A percentile compares a stretch with the other conserved stretches of the same genome.
These are phyloP conservation scores for Tricholoma bakamatsutake DNA, from an alignment of 768 basidiomycete genomes.

Conservation along the genomic window DNA sequence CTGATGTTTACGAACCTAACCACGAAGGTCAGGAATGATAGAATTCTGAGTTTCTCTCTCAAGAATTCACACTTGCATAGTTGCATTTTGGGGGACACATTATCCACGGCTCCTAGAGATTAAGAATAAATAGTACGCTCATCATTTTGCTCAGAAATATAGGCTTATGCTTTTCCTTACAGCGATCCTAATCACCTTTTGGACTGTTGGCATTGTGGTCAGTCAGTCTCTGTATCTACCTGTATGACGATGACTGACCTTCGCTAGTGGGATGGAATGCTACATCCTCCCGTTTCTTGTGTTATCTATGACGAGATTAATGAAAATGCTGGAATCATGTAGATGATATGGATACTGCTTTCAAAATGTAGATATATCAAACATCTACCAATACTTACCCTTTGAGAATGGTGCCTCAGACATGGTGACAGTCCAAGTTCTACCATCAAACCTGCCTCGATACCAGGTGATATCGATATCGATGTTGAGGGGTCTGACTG, in stretches of 20 bases:
- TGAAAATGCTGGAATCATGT: no score
- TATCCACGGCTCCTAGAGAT: slow-evolving; percentile 33
- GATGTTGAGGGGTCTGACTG: no score
- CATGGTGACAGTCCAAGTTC: no score
- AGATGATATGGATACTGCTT: no score
- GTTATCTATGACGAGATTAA: slow-evolving; percentile 21
- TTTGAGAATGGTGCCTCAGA: no score
- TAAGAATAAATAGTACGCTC: slow-evolving; percentile 42
- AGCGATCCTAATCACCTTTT: slow-evolving; percentile 43
- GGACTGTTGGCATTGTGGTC: slow-evolving; percentile 48
- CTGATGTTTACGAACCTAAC: slow-evolving; percentile 43
- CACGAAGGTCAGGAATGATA: slow-evolving; percentile 27
- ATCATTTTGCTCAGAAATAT: not conserved
- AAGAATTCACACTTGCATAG: slow-evolving; percentile 10
- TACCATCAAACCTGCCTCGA: no score
- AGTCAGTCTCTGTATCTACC: slow-evolving; percentile 9
- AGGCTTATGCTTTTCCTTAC: slow-evolving; percentile 1
- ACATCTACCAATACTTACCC: no score
- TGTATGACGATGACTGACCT: not conserved
- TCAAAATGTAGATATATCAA: no score
- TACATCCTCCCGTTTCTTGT: slow-evolving; percentile 25
- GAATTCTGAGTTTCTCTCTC: not conserved
- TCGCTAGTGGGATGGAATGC: slow-evolving; percentile 31
- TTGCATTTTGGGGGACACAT: slow-evolving; percentile 40
- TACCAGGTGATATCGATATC: no score